phyloP scores from a whole-genome alignment of 163 green algal genomes.

The Scenedesmus sp. region DNA sequence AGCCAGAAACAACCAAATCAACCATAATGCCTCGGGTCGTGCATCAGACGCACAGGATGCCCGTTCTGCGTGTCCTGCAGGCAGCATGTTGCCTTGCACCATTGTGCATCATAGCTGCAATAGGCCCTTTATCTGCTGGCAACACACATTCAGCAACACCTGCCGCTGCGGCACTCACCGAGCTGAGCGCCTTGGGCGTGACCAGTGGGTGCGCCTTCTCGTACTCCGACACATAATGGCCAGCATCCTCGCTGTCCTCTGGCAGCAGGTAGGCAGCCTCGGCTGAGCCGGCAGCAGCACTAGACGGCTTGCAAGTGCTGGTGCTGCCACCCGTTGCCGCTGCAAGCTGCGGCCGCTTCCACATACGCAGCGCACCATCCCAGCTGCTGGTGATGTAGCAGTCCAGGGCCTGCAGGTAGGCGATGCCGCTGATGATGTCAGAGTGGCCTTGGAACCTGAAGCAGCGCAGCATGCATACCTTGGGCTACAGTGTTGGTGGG shows the following conservation, averaged over 20 bases:
- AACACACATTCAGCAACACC: not conserved
- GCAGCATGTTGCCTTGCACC: not conserved
- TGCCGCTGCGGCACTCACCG: conserved; percentile 52
- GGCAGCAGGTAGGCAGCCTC: not conserved
- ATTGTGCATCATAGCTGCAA: not conserved
- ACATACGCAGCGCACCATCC: conserved; percentile 37
- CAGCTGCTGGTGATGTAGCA: conserved; percentile 73
- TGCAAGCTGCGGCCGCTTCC: conserved; percentile 12
- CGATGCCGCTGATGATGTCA: conserved; percentile 73
- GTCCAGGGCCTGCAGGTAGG: conserved; percentile 67
- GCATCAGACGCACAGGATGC: not conserved
- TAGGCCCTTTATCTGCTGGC: too few relatives aligned
- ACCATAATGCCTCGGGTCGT: too few relatives aligned
- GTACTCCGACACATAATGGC: conserved; percentile 65
- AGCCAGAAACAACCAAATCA: too few relatives aligned
- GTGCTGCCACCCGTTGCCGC: not conserved
- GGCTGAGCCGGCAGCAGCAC: not conserved
- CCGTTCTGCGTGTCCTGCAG: not conserved
- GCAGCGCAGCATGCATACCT: conserved; percentile 5
- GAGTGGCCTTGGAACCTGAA: conserved; percentile 73
- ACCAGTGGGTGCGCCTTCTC: conserved; percentile 73
- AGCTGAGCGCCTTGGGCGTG: conserved; percentile 60
- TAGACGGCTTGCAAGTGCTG: not conserved
- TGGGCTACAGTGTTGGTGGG: too few relatives aligned
- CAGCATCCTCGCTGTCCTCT: conserved; percentile 33